Percentiles rank a stretch among this genome's conserved stretches.
phyloP scores from a whole-genome alignment of 2,329 filamentous ascomycete species.

The Coniochaeta prunicola region DNA sequence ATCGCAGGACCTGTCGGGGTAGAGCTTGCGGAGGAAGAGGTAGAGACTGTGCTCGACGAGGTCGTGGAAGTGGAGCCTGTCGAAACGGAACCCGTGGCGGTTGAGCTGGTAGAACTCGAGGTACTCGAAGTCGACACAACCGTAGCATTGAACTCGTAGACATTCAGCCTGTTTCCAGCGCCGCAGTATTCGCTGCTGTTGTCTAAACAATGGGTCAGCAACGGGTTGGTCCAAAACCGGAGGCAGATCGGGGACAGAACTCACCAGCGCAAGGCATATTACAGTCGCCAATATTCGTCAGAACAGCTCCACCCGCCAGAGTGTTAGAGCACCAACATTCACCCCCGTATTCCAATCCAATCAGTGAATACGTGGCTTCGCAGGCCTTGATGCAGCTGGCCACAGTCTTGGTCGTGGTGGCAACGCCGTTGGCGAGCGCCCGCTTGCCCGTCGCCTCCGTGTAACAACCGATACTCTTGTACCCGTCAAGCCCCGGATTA shows the following conservation, averaged over 20 bases:
- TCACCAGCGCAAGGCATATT: slow-evolving; percentile 33
- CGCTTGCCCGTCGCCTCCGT: slow-evolving; percentile 14
- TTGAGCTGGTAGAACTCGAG: not conserved
- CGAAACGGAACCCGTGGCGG: no score
- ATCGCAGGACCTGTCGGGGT: slow-evolving; percentile 9
- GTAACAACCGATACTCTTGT: slow-evolving; percentile 26
- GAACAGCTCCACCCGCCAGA: not conserved
- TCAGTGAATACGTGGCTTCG: slow-evolving; percentile 16
- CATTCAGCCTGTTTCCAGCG: slow-evolving; percentile 29
- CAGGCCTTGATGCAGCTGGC: slow-evolving; percentile 13
- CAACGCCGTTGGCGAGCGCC: slow-evolving; percentile 10
- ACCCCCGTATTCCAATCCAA: slow-evolving; percentile 25
- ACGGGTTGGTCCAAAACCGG: not conserved
- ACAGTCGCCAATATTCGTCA: slow-evolving; percentile 23
- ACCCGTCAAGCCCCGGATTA: slow-evolving; percentile 26
- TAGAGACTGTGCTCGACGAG: slow-evolving; percentile 5
- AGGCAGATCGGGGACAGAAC: not conserved
- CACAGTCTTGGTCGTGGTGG: slow-evolving; percentile 15
- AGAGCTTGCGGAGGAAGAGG: slow-evolving; percentile 4
- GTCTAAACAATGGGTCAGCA: not conserved
- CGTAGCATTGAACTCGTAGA: slow-evolving; percentile 24
- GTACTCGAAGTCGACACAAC: not conserved
- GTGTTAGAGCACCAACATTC: slow-evolving; percentile 16
- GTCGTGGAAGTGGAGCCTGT: not conserved
- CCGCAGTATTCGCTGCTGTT: slow-evolving; percentile 32